Base-by-base conservation (phyloP, 2,329 filamentous ascomycete genomes). In the Colletotrichum sojae region DNA sequence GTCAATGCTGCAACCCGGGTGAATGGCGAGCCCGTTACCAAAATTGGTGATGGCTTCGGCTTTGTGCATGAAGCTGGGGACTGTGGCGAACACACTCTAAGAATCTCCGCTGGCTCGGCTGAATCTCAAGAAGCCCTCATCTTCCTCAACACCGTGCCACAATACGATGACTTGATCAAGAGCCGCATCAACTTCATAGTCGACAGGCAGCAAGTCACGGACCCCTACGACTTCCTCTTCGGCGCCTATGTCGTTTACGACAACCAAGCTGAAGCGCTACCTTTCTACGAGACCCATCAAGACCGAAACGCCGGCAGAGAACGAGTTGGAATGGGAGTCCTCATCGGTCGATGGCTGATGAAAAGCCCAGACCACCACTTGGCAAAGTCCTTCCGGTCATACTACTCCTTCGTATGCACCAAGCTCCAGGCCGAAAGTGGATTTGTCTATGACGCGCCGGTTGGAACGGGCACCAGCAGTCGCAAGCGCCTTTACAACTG, bases 291-390 rank as follows among this genome's bases (percentile, higher is more conserved):
- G 18, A 69, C 39, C 4, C 65, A 69, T 1, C 59, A 59, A 18
- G 69, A 71, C 27, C 55, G 60, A 4, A 71, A 71, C 22, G 55
- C 69, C 8, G 69, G 69, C 4, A 66, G 66, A 22, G 69, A 71
- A 31, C 66, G 69, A 12, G 46, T 71, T 2, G 69, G 69, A 1
- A 71, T 71, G 66, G 60, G 69, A 3, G 54, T 69, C 12, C 53
- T 71, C 9, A 27, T 69, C 6, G 69, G 59, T 5, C 60, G 66
- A n/a, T 71, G 66, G 69, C 46, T 71, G 27, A 65, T 55, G 36
- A 52, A 46, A 12, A 43, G 45, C 4, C 52, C 51, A 2, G 56
- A 62, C 12, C 12, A 6, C n/a, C 31, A 27, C 5, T n/a, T 65
- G n/a, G 39, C 39, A 18, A 8, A 53, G n/a, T 66, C 65, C 9